Evolutionary conservation across 371 early-diverging fungal genomes (phyloP), one percentile per base, ranked within the genome.

Genomic region (Syncephalastrum monosporum): DNA sequence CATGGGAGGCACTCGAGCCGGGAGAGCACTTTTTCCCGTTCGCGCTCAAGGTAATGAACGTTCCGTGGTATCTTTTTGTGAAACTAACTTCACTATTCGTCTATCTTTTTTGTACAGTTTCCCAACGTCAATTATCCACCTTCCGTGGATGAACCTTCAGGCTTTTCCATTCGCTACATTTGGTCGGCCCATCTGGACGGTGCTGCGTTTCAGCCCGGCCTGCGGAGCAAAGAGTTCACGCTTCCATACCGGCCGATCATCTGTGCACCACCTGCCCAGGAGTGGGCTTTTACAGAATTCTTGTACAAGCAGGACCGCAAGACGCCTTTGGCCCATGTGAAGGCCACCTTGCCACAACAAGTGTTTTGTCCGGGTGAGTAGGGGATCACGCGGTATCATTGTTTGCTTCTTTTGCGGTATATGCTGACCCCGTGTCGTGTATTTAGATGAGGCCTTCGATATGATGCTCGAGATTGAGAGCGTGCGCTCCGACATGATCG

Each of bases 131-230:
- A 74, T 33, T 74, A 61, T 29, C 74, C 71, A 17, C 68, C 71
- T 29, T 74, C 68, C 2, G 47, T 58, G 19, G 74, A 67, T 19
- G 62, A 64, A 21, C 73, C 70, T 19, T 24, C 55, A 12, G 67
- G 72, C 0, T 72, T 69, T 44, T 61, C 57, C 3, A 60, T 73
- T 38, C 69, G 56, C 13, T 72, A 72, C 23, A 64, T 82, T 8
- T 82, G 78, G 78, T 67, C 74, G n/a, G 82, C 78, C 2, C 69
- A 71, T 41, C 56, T 79, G 1, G 76, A 77, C 19, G 77, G 77
- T 4, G 75, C 82, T 13, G 68, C 54, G 1, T 29, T 60, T 2
- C 63, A 61, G 16, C 61, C 67, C 0, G 68, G 65, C 1, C 33
- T 66, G n/a, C 55, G 62, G 8, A 68, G 68, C 33, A 49, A 54